Conservation (phyloP, 768 basidiomycete genomes). For the Suillus clintonianus region DNA sequence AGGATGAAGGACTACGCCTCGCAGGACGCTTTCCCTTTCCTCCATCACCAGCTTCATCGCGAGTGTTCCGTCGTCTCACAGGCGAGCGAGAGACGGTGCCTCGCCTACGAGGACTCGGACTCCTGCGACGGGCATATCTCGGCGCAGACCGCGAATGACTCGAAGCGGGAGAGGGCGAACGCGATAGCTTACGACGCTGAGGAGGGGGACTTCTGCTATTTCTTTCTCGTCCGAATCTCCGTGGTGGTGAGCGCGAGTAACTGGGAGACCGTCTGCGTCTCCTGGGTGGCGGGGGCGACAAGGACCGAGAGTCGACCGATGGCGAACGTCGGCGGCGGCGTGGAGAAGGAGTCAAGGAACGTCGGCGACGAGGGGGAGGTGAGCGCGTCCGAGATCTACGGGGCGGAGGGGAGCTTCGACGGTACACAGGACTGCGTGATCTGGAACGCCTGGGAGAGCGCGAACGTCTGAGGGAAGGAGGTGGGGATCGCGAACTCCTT, state of each 20-base stretch:
- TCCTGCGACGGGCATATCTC: constrained; percentile 48
- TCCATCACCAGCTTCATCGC: constrained; percentile 14
- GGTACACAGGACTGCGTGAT: constrained; percentile 24
- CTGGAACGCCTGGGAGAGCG: constrained; percentile 28
- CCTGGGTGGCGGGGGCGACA: constrained; percentile 32
- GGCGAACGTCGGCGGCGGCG: constrained; percentile 39
- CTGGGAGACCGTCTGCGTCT: constrained; percentile 50
- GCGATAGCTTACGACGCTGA: constrained; percentile 33
- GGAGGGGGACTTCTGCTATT: constrained; percentile 60
- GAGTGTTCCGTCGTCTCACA: constrained; percentile 32
- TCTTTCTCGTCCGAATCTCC: constrained; percentile 34
- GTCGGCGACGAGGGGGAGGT: constrained; percentile 35
- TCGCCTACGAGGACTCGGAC: constrained; percentile 40
- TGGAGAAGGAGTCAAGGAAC: constrained; percentile 43
- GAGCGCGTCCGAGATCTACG: constrained; percentile 45
- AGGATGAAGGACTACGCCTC: constrained; percentile 29
- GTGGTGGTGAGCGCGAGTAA: constrained; percentile 50
- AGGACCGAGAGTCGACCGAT: constrained; percentile 22
- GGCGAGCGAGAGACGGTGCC: constrained; percentile 36
- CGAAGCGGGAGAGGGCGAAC: constrained; percentile 31
- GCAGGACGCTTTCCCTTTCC: constrained; percentile 18
- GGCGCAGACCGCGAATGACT: constrained; percentile 44
- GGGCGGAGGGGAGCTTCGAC: constrained; percentile 38
- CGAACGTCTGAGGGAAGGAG: constrained; percentile 19
- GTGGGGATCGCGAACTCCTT: constrained; percentile 27